phyloP scores from a whole-genome alignment of 2,329 filamentous ascomycete species.

The Aspergillus pseudoglaucus region DNA sequence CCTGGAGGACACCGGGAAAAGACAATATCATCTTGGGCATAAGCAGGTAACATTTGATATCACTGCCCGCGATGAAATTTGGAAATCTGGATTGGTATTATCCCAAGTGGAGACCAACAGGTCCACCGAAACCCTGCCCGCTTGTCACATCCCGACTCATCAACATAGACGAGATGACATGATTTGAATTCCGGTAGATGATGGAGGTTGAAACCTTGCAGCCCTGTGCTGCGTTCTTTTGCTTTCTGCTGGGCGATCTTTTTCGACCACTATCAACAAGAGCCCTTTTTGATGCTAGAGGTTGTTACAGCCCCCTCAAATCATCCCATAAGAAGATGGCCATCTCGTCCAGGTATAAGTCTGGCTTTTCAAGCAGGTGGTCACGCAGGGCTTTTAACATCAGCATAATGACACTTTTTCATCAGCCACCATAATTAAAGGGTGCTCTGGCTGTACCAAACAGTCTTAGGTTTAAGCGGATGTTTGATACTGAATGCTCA shows the following conservation, averaged over 20 bases:
- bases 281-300: background rate
- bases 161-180: too few relatives aligned
- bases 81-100: too few relatives aligned
- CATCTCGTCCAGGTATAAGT: background rate
- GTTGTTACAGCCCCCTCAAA: background rate
- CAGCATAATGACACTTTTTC: background rate
- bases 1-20: background rate
- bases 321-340: background rate
- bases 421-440: background rate
- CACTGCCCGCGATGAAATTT: too few relatives aligned
- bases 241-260: background rate
- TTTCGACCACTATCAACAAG: background rate
- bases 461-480: background rate
- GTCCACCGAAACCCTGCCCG: too few relatives aligned
- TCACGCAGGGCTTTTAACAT: background rate
- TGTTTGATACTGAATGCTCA: background rate
- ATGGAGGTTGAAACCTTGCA: too few relatives aligned
- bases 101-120: too few relatives aligned
- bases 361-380: background rate
- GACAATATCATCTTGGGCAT: background rate
- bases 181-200: too few relatives aligned
- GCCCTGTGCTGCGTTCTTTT: too few relatives aligned
- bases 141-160: too few relatives aligned
- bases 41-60: background rate
- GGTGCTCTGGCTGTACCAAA: background rate